phyloP scores from a whole-genome alignment of 352 stramenopile genomes.

The Phytophthora hybrid region DNA sequence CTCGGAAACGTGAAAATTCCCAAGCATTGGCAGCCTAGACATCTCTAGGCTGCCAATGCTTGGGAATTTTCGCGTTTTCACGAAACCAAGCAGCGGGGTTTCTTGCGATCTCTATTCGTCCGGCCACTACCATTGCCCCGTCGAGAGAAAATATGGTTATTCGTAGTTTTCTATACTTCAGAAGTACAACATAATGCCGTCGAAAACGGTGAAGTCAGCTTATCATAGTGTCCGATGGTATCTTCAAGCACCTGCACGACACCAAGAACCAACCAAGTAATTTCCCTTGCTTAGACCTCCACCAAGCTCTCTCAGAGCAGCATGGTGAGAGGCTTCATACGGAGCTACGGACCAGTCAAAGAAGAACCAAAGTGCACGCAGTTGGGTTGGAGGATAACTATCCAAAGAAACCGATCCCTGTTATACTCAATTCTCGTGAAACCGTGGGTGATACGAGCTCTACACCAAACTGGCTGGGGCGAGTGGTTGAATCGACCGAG shows the following conservation, averaged over 20 bases:
- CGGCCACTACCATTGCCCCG: too few species aligned
- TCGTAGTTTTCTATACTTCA: background rate
- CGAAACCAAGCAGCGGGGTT: background rate
- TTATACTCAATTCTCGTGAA: background rate
- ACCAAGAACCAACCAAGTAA: background rate
- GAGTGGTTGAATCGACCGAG: too few species aligned
- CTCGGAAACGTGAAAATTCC: background rate
- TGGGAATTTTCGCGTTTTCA: too few species aligned
- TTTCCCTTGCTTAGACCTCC: too few species aligned
- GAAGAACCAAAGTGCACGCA: background rate
- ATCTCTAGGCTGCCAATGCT: background rate
- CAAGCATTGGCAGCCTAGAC: background rate
- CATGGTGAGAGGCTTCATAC: background rate
- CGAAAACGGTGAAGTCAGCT: background rate
- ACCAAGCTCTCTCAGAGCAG: background rate
- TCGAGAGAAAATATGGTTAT: background rate
- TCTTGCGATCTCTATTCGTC: too few species aligned
- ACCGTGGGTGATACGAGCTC: background rate
- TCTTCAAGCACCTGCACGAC: background rate
- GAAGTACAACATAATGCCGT: background rate
- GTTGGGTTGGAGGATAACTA: background rate
- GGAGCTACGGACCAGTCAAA: background rate
- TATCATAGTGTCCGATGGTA: background rate
- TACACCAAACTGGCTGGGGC: too few species aligned
- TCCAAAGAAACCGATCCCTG: background rate